Conservation (phyloP, 2,329 filamentous ascomycete species). For the Aphanoascus verrucosus region DNA sequence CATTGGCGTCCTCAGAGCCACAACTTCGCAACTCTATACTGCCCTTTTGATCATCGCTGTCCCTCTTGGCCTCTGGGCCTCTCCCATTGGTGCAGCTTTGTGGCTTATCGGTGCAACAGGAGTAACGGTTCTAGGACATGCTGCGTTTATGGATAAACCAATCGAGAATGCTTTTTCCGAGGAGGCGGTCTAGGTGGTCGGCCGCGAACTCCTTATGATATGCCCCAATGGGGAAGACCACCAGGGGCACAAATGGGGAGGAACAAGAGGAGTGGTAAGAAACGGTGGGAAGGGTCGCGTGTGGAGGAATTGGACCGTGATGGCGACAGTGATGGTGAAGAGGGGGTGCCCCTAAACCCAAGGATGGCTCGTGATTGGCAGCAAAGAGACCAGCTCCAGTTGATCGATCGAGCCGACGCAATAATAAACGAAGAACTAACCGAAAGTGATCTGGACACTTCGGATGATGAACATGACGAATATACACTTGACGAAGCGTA, state of each 20-base stretch:
- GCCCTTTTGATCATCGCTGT: conserved; percentile 71
- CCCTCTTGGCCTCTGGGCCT: conserved; percentile 74
- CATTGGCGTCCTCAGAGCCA: conserved; percentile 69
- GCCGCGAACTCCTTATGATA: conserved; percentile 90
- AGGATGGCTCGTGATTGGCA: not conserved
- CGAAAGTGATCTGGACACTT: conserved; percentile 33
- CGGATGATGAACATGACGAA: conserved; percentile 44
- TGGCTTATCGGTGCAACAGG: conserved; percentile 95
- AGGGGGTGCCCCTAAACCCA: conserved; percentile 14
- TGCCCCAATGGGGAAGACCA: conserved; percentile 99
- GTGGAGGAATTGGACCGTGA: conserved; percentile 58
- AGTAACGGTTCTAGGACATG: conserved; percentile 89
- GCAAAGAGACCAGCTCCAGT: not conserved
- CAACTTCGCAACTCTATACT: conserved; percentile 89
- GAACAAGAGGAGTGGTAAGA: conserved; percentile 46
- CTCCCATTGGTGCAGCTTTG: conserved; percentile 71
- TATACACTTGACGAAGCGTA: conserved; percentile 34
- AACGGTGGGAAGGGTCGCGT: conserved; percentile 40
- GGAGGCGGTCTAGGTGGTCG: conserved; percentile 99
- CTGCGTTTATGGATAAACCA: conserved; percentile 91
- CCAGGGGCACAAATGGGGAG: conserved; percentile 67
- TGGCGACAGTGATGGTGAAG: conserved; percentile 39
- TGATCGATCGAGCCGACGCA: not conserved
- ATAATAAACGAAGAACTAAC: not conserved
- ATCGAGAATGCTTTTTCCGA: conserved; percentile 99